A percentile compares a stretch with the other conserved stretches of the same genome.
Conservation (phyloP, 768 basidiomycete species). For the Pisolithus albus region DNA sequence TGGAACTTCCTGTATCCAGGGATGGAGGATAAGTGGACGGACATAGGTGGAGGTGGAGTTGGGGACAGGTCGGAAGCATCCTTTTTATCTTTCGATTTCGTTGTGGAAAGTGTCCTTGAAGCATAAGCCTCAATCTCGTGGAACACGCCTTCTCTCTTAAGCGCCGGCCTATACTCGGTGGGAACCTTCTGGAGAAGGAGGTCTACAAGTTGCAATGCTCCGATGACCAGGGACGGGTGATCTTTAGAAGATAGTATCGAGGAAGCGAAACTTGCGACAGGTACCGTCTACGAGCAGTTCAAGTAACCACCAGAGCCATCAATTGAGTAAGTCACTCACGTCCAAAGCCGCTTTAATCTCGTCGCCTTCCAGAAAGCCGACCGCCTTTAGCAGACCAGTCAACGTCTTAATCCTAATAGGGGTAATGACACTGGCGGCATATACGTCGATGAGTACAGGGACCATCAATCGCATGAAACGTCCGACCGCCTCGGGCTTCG, state of each 20-base stretch:
- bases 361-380: conserved; percentile 78
- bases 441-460: conserved; percentile 96
- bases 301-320: conserved; percentile 1
- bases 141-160: conserved; percentile 93
- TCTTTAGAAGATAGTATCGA: conserved; percentile 92
- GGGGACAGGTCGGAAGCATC: conserved; percentile 28
- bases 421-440: conserved; percentile 91
- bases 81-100: conserved; percentile 45
- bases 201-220: conserved; percentile 90
- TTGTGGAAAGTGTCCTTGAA: conserved; percentile 49
- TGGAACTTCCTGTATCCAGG: conserved; percentile 66
- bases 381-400: conserved; percentile 81
- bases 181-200: conserved; percentile 81
- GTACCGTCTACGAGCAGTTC: conserved; percentile 59
- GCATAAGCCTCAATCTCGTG: conserved; percentile 86
- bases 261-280: conserved; percentile 91
- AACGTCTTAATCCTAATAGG: conserved; percentile 86
- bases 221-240: conserved; percentile 77
- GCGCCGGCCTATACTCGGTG: conserved; percentile 76
- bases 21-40: conserved; percentile 36
- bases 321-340: conserved; percentile 39
- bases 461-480: conserved; percentile 85
- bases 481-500: conserved; percentile 67
- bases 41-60: conserved; percentile 23
- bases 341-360: conserved; percentile 70